phyloP scores from a whole-genome alignment of 202 grass and related monocot species.

The Cymbopogon flexuosus region DNA sequence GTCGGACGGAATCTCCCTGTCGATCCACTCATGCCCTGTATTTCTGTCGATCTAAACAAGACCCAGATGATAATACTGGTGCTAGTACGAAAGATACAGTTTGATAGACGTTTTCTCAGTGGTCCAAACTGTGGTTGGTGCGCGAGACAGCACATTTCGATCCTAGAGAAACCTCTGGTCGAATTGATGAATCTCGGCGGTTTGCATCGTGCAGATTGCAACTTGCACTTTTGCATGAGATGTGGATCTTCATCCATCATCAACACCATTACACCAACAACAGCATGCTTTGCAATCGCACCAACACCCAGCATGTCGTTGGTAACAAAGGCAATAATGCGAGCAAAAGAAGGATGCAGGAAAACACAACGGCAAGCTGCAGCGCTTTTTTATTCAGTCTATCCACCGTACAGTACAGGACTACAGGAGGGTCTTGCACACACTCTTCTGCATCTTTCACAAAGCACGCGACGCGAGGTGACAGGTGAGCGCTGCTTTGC shows the following conservation, averaged over 20 bases:
- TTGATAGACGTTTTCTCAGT: background rate
- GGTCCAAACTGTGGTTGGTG: background rate
- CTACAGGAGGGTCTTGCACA: background rate
- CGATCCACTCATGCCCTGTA: background rate
- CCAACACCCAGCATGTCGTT: background rate
- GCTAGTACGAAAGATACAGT: background rate
- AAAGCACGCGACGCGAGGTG: background rate
- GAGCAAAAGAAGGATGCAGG: background rate
- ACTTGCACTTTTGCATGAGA: background rate
- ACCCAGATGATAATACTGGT: too few species aligned
- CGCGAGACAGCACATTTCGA: constrained; percentile 26
- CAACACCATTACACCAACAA: background rate
- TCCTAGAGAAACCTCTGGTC: background rate
- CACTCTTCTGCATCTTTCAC: background rate
- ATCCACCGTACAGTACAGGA: background rate
- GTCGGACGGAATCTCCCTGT: background rate
- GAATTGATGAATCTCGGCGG: background rate
- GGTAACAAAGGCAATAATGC: background rate
- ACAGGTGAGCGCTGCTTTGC: background rate
- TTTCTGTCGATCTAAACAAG: too few species aligned
- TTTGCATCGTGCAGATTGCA: background rate
- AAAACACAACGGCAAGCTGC: background rate
- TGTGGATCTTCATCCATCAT: background rate
- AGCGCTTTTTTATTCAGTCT: background rate
- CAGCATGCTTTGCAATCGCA: background rate